Base-by-base conservation (phyloP, 1,284 basidiomycete genomes). In the Cutaneotrichosporon cavernicola region DNA sequence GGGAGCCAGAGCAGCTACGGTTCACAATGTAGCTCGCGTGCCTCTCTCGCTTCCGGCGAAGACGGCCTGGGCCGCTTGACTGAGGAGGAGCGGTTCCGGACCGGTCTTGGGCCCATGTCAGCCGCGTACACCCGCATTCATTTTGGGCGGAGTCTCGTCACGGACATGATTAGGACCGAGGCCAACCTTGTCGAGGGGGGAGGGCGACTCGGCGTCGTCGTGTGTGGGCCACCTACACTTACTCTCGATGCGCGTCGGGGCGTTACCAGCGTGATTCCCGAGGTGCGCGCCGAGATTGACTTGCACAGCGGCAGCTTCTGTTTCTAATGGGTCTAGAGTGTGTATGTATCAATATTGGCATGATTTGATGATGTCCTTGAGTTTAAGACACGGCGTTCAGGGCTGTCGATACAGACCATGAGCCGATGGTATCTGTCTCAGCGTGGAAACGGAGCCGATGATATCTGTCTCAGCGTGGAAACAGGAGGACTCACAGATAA, bases 231-330 rank as follows among this genome's bases (percentile, higher is more conserved):
- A 30, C 55, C 55, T 5, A 26, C 36, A 11, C 38, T 56, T 3
- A 56, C 55, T 4, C 38, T 56, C 16, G 55, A 56, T 5, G 14
- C 55, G 4, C 22, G 55, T 8, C 16, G 13, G 5, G 55, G 36
- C 1, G 55, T 56, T 7, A 56, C 11, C 22, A 30, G 8, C 9
- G 38, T 43, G 13, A 38, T 30, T 6, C 22, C 36, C 11, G 38
- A 56, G 14, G 38, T 26, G 22, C 13, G 22, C 3, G 38, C 22
- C 10, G 36, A 56, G 36, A 56, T 56, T 6, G 21, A 21, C 7
- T 43, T 43, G 14, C 38, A 56, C 38, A 30, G 36, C 16, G 36
- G 55, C 22, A 56, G 55, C 55, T 56, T 56, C 55, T 40, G 53
- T n/a, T 56, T 36, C 36, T 56, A 40, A 55, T 34, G 36, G 26